Conservation (phyloP, 2,329 filamentous ascomycete species). For the Pseudogymnoascus sp. region DNA sequence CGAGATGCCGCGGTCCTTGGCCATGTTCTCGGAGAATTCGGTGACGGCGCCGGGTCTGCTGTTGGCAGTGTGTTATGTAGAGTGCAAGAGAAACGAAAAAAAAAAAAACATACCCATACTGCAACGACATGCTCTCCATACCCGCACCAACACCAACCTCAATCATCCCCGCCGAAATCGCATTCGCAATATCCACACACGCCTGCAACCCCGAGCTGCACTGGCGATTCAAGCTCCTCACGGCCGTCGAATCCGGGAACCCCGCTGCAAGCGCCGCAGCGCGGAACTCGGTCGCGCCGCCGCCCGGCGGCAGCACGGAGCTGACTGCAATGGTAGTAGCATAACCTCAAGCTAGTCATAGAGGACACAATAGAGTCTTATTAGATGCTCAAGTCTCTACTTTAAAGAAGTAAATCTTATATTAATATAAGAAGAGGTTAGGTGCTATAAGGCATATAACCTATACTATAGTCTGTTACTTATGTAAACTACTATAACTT, state of each 20-base stretch:
- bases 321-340: constrained; percentile 86
- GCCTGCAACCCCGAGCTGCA: constrained; percentile 91
- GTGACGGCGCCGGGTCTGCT: constrained; percentile 75
- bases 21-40: constrained; percentile 95
- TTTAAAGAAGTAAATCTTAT: no score
- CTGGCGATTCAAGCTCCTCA: constrained; percentile 84
- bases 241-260: constrained; percentile 77
- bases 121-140: constrained; percentile 89
- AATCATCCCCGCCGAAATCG: constrained; percentile 86
- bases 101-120: no score
- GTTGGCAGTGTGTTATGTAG: no score
- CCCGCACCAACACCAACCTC: constrained; percentile 90
- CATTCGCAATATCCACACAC: constrained; percentile 88
- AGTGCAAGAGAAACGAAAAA: no score
- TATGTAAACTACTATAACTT: no score
- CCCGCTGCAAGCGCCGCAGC: constrained; percentile 85
- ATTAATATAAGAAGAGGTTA: no score
- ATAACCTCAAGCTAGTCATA: no score
- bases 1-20: constrained; percentile 66
- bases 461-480: no score
- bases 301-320: constrained; percentile 82
- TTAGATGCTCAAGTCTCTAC: no score
- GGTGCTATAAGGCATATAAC: no score
- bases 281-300: constrained; percentile 93
- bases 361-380: no score